phyloP scores from a whole-genome alignment of 352 stramenopile genomes.

The Pythium brassicae region DNA sequence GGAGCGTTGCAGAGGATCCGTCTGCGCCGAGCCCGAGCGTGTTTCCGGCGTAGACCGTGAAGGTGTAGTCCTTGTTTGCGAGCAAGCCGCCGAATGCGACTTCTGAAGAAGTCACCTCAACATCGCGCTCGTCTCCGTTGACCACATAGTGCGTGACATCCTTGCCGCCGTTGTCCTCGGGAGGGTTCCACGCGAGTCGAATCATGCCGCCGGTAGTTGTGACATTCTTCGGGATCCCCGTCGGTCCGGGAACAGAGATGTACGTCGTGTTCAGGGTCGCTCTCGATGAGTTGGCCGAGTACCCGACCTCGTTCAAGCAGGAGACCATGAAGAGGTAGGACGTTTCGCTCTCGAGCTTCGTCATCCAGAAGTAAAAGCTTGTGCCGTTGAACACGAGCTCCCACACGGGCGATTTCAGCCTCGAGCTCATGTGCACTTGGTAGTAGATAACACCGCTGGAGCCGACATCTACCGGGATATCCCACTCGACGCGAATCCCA shows the following conservation, averaged over 20 bases:
- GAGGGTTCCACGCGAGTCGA: slow-evolving; percentile 28
- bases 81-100: slow-evolving; percentile 34
- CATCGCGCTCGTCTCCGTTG: slow-evolving; percentile 12
- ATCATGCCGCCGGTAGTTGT: slow-evolving; percentile 38
- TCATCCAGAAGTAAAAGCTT: slow-evolving; percentile 41
- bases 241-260: slow-evolving; percentile 45
- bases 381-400: slow-evolving; percentile 41
- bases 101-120: background rate
- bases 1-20: slow-evolving; percentile 16
- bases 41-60: slow-evolving; percentile 51
- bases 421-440: slow-evolving; percentile 48
- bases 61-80: slow-evolving; percentile 34
- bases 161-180: slow-evolving; percentile 54
- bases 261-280: slow-evolving; percentile 35
- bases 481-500: slow-evolving; percentile 39
- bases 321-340: slow-evolving; percentile 48
- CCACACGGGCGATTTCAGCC: slow-evolving; percentile 18
- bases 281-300: slow-evolving; percentile 25
- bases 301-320: slow-evolving; percentile 43
- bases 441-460: slow-evolving; percentile 30
- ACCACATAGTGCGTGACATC: slow-evolving; percentile 38
- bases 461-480: slow-evolving; percentile 36
- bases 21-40: slow-evolving; percentile 32
- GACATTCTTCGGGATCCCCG: slow-evolving; percentile 13
- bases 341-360: slow-evolving; percentile 34